phyloP scores from a whole-genome alignment of 176 grass and related monocot species.

The Leersia perrieri region DNA sequence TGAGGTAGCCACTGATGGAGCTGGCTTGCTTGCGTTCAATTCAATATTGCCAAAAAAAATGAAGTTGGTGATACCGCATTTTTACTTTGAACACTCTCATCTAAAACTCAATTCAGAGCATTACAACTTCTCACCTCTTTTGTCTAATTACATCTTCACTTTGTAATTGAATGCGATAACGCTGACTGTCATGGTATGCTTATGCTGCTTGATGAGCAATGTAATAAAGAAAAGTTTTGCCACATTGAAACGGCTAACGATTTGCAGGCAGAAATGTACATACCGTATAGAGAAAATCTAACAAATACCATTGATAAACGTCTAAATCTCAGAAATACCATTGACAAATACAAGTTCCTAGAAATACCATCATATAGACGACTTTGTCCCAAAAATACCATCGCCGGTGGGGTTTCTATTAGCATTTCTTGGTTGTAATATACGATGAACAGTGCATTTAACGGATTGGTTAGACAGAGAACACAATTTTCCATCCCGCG shows the following conservation, averaged over 20 bases:
- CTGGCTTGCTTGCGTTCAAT: neutral
- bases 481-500: too few species aligned
- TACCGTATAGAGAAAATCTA: too few species aligned
- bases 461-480: too few species aligned
- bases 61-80: neutral
- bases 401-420: too few species aligned
- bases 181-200: neutral
- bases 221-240: neutral
- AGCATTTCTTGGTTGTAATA: too few species aligned
- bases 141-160: neutral
- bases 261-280: neutral
- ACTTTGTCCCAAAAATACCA: too few species aligned
- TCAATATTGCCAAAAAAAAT: neutral
- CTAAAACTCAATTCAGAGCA: too few species aligned
- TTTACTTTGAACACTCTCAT: neutral
- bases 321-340: too few species aligned
- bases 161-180: conserved; percentile 6
- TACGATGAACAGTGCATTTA: too few species aligned
- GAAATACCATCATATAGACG: too few species aligned
- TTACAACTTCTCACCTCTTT: neutral
- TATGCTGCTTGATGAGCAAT: neutral
- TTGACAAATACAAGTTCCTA: too few species aligned
- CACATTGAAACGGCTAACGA: neutral
- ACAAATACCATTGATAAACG: too few species aligned
- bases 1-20: neutral